These are phyloP conservation scores for Daldinia loculata DNA, from an alignment of 495 filamentous ascomycete species.

Conservation along the genomic window DNA sequence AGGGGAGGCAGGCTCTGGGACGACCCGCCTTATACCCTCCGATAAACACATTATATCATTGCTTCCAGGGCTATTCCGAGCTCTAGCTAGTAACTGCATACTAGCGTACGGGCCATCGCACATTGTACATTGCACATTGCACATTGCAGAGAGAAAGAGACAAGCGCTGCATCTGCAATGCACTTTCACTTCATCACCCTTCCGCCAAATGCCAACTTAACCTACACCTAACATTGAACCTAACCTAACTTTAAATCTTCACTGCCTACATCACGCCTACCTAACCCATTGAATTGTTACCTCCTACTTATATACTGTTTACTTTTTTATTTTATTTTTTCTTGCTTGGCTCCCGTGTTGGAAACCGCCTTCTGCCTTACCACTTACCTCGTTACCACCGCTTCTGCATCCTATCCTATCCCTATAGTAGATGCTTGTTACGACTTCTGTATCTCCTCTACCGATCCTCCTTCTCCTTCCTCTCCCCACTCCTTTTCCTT, in stretches of 20 bases:
- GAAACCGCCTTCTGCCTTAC: conserved; percentile 20
- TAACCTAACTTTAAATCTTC: conserved; percentile 6
- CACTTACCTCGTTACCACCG: conserved; percentile 4
- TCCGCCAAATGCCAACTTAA: conserved; percentile 29
- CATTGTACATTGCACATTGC: too few relatives aligned
- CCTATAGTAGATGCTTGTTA: conserved; percentile 20
- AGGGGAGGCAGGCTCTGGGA: conserved; percentile 28
- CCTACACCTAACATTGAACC: conserved; percentile 14
- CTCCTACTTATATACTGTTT: conserved; percentile 2
- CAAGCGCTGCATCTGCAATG: conserved; percentile 19
- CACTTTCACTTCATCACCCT: conserved; percentile 35
- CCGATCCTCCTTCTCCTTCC: neutral
- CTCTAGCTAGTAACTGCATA: conserved; percentile 41
- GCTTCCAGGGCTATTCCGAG: neutral
- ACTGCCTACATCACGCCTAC: neutral
- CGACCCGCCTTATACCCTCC: conserved; percentile 36
- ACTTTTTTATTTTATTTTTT: conserved; percentile 3
- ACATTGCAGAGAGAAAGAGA: too few relatives aligned
- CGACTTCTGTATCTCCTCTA: conserved; percentile 21
- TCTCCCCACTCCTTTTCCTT: neutral
- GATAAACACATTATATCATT: conserved; percentile 26
- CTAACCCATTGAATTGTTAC: neutral
- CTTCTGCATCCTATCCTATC: neutral
- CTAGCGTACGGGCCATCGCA: neutral
- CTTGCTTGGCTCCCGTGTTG: conserved; percentile 18